phyloP scores from a whole-genome alignment of 768 basidiomycete species.

The Mycena pura region DNA sequence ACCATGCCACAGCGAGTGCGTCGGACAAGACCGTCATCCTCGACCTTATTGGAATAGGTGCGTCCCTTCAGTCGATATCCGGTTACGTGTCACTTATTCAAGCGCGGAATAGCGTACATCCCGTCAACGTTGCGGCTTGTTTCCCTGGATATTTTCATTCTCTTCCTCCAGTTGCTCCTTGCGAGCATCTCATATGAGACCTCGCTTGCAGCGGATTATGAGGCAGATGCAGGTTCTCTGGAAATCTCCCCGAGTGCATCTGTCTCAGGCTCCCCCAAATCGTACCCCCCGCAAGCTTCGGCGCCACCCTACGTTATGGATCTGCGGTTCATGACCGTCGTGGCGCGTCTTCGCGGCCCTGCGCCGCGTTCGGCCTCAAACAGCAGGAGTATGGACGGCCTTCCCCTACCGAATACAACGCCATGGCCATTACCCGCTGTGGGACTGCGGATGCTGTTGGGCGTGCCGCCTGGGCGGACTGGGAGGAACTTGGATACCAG shows the following conservation, averaged over 20 bases:
- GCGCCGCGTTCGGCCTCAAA: conserved; percentile 41
- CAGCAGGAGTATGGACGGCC: conserved; percentile 35
- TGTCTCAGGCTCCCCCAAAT: conserved; percentile 29
- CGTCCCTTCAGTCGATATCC: conserved; percentile 12
- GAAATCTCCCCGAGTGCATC: conserved; percentile 27
- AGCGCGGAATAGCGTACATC: conserved; percentile 62
- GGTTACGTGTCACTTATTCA: too few relatives aligned
- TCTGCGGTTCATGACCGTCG: conserved; percentile 59
- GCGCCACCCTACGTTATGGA: conserved; percentile 67
- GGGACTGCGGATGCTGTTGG: conserved; percentile 58
- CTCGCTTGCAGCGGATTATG: conserved; percentile 47
- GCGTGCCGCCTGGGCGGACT: conserved; percentile 49
- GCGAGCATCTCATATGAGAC: conserved; percentile 74
- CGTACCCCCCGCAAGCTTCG: conserved; percentile 33
- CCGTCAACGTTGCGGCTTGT: conserved; percentile 75
- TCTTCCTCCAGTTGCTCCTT: conserved; percentile 70
- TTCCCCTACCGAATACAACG: conserved; percentile 69
- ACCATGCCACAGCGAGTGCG: conserved; percentile 59
- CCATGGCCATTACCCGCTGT: conserved; percentile 54
- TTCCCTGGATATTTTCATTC: conserved; percentile 69
- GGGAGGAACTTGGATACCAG: conserved; percentile 31
- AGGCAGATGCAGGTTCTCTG: conserved; percentile 30
- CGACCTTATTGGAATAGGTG: conserved; percentile 85
- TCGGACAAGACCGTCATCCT: conserved; percentile 69
- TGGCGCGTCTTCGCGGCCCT: conserved; percentile 65